Conservation (phyloP, 2,329 filamentous ascomycete genomes). For the Bipolaris victoriae region DNA sequence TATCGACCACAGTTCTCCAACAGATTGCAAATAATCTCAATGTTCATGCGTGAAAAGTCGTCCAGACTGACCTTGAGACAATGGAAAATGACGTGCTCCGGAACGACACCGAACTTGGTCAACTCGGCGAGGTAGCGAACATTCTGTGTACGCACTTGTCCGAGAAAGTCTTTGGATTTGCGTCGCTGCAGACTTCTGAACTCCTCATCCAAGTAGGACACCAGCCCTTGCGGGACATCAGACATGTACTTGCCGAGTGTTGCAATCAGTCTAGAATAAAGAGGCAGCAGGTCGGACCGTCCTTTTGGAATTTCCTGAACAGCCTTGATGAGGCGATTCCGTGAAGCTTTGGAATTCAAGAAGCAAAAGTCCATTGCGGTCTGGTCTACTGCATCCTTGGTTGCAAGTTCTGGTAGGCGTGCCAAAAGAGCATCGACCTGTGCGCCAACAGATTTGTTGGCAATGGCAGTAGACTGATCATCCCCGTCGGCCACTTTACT, state of each 20-base stretch:
- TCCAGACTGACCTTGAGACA: conserved; percentile 97
- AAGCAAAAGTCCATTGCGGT: conserved; percentile 97
- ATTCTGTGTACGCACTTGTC: conserved; percentile 90
- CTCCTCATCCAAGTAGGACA: conserved; percentile 92
- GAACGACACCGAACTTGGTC: conserved; percentile 97
- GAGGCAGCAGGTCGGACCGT: conserved; percentile 85
- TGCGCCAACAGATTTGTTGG: conserved; percentile 95
- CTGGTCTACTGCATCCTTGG: conserved; percentile 89
- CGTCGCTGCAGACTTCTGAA: conserved; percentile 95
- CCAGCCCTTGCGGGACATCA: conserved; percentile 89
- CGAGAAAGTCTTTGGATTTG: conserved; percentile 96
- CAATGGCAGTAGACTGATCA: conserved; percentile 90
- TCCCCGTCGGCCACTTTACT: conserved; percentile 67
- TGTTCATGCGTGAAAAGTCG: conserved; percentile 98
- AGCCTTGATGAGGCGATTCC: conserved; percentile 90
- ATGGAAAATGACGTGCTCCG: conserved; percentile 98
- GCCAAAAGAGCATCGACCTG: conserved; percentile 91
- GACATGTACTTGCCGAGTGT: conserved; percentile 93
- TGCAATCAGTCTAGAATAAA: conserved; percentile 90
- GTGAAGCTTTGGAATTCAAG: conserved; percentile 95
- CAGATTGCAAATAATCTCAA: conserved; percentile 95
- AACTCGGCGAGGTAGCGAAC: conserved; percentile 97
- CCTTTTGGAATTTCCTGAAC: conserved; percentile 95
- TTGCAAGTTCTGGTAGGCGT: conserved; percentile 87
- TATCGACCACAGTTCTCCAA: conserved; percentile 97